Base-by-base conservation (phyloP, 495 filamentous ascomycete genomes). In the Sordaria brevicollis region DNA sequence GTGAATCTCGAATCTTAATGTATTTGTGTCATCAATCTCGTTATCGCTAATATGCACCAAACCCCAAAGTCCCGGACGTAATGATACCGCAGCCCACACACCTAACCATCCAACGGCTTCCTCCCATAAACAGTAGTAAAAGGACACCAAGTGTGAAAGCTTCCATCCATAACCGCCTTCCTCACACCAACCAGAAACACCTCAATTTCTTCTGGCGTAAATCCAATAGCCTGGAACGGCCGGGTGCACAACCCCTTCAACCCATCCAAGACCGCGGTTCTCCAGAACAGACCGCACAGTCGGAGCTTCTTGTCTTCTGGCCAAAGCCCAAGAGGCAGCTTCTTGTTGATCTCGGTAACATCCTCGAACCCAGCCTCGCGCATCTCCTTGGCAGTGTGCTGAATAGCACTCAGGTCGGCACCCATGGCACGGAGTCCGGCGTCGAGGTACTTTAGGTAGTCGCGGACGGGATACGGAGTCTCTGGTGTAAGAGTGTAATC, bases 121-220 rank as follows among this genome's bases (percentile, higher is more conserved):
- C 73, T 54, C 41, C 70, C 80, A 66, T 76, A 74, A n/a, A 81
- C 75, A 21, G 71, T 74, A 65, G 77, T 73, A 65, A 76, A 76
- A 6, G 70, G 70, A 11, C 79, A 73, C 41, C 79, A 81, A 9
- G 75, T 72, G 66, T 81, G 80, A 31, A 76, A 67, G 31, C 73
- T 73, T 1, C 19, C 33, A 31, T 79, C 71, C 78, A 78, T 79
- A 2, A 80, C 34, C 29, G 76, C 74, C 72, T 77, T 79, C 2
- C 80, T 67, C 35, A 81, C 80, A 17, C 81, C 79, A 10, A 81
- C 73, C 39, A 81, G 70, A 17, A 81, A 78, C 73, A 80, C 76
- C 74, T 81, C 80, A 25, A 81, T 81, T 72, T 81, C 78, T 66
- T 77, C 25, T 65, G 66, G 71, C 35, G 79, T 81, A 78, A 79